Evolutionary conservation across 2,329 filamentous ascomycete species (phyloP), one percentile per base, ranked within the genome.

Genomic region (Pseudocercospora macadamiae): DNA sequence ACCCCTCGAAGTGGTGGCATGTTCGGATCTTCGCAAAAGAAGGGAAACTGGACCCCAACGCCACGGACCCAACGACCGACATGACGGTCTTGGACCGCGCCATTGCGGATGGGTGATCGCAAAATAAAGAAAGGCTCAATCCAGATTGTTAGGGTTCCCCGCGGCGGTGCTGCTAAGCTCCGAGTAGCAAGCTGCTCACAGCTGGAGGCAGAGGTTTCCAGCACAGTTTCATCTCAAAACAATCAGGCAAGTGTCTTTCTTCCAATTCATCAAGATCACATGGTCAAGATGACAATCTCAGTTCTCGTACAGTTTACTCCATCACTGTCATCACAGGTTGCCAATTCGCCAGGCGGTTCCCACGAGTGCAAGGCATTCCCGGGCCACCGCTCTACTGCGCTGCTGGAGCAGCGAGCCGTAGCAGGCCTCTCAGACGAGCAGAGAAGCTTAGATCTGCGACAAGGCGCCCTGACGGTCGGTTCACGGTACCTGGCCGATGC

Each of bases 1-100:
- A 79, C 71, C 18, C 73, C 73, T 16, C 66, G 62, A 23, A 44
- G 58, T 25, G 60, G 56, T 42, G 57, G 60, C 2, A 60, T 61
- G 19, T 70, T 69, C 37, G 58, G 51, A 7, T 47, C 55, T 25
- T 44, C 42, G 18, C 34, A 54, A 10, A 26, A 54, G 10, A 53
- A 60, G 26, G 55, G 52, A 16, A 53, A 34, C 32, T 66, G 65
- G 64, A 66, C 62, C 12, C 60, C 64, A 9, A 65, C 65, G 8
- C 64, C 64, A 12, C 57, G 62, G 51, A 45, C 57, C 18, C 66
- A 66, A 48, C 51, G 59, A 57, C 37, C 54, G 19, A 48, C 30
- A 10, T 61, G 56, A 60, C 34, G 23, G 8, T n/a, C n/a, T n/a
- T n/a, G n/a, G n/a, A n/a, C n/a, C n/a, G n/a, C n/a, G n/a, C n/a